Evolutionary conservation across 2,329 filamentous ascomycete genomes (phyloP).

Genomic region (Phyllosticta capitalensis): DNA sequence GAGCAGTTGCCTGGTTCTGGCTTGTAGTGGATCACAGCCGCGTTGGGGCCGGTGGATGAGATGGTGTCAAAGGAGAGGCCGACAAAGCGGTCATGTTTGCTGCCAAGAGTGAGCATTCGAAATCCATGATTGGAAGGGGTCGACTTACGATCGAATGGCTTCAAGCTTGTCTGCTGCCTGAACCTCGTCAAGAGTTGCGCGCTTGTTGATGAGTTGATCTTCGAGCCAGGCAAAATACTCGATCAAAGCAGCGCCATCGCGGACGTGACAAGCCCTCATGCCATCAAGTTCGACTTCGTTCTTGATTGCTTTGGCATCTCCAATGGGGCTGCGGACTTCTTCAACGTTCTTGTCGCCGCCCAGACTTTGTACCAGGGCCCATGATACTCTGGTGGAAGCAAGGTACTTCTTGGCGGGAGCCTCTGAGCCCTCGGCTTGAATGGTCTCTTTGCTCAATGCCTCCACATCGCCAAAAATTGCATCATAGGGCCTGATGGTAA

Average conservation of each 20-base stretch:
- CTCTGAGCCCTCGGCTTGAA: conserved; percentile 21
- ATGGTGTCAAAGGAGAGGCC: conserved; percentile 94
- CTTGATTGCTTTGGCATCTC: conserved; percentile 89
- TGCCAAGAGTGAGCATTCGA: conserved; percentile 13
- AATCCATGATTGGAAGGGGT: background rate
- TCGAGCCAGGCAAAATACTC: conserved; percentile 97
- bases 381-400: conserved; percentile 82
- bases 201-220: conserved; percentile 68
- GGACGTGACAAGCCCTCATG: conserved; percentile 88
- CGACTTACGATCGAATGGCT: conserved; percentile 47
- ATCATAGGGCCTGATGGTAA: conserved; percentile 72
- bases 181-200: conserved; percentile 72
- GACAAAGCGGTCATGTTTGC: conserved; percentile 63
- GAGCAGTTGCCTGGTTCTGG: conserved; percentile 76
- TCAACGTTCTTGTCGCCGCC: conserved; percentile 81
- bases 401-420: conserved; percentile 57
- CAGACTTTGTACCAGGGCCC: conserved; percentile 79
- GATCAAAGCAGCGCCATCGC: conserved; percentile 82
- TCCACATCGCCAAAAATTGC: conserved; percentile 71
- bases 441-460: conserved; percentile 43
- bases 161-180: conserved; percentile 87
- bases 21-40: conserved; percentile 92
- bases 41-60: conserved; percentile 85
- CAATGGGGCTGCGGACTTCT: conserved; percentile 76
- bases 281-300: conserved; percentile 82